Percentiles rank a stretch among this genome's conserved stretches.
Conservation (phyloP, 352 stramenopile genomes). For the Phytopythium oedochilum region DNA sequence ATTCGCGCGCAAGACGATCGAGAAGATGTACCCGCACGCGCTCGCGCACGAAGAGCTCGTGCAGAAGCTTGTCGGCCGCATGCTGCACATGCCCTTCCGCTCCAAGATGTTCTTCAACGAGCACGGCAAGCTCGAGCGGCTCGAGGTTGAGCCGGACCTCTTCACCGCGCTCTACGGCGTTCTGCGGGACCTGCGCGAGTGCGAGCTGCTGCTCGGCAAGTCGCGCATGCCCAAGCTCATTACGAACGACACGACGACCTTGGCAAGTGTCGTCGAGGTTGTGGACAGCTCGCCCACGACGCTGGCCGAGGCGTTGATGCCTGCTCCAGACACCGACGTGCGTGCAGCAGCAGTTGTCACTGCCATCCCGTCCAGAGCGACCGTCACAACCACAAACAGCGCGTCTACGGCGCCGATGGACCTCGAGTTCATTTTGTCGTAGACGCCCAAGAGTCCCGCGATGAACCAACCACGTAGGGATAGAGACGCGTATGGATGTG, state of each 20-base stretch:
- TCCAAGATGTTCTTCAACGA: slow-evolving; percentile 40
- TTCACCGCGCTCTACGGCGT: slow-evolving; percentile 32
- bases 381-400: background rate
- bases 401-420: background rate
- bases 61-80: slow-evolving; percentile 34
- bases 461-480: too few relatives aligned
- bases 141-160: slow-evolving; percentile 36
- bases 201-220: slow-evolving; percentile 27
- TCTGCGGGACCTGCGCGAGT: slow-evolving; percentile 28
- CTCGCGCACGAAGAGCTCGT: slow-evolving; percentile 31
- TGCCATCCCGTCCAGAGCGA: background rate
- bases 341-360: background rate
- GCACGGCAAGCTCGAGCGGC: slow-evolving; percentile 22
- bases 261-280: background rate
- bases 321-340: background rate
- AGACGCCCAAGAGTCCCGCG: background rate
- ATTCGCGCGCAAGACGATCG: slow-evolving; percentile 38
- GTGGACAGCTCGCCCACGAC: background rate
- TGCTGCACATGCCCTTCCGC: slow-evolving; percentile 34
- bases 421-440: slow-evolving; percentile 7
- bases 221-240: slow-evolving; percentile 4
- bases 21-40: slow-evolving; percentile 40
- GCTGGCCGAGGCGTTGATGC: background rate
- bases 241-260: background rate
- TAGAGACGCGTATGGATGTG: too few relatives aligned